Evolutionary conservation across 2,329 filamentous ascomycete genomes (phyloP), one percentile per base, ranked within the genome.

Genomic region (Penicillium palitans): DNA sequence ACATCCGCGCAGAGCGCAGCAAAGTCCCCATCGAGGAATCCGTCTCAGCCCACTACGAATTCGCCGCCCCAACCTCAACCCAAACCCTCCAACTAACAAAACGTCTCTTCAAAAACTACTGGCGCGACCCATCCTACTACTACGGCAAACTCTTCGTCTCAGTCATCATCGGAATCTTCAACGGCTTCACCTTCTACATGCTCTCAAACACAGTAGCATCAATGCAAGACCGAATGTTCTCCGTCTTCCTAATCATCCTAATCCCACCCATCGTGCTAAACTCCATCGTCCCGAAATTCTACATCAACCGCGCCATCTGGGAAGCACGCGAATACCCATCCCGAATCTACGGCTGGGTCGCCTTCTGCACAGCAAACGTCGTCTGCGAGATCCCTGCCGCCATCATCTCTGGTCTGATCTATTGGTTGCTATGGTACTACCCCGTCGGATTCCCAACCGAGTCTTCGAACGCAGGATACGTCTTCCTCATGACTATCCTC

Each of bases 211-310:
- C 80, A 0, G 79, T 89, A 48, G 81, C 83, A 15, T 88, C 89
- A 66, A 86, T 92, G 81, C 88, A 92, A 70, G 86, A 90, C 74
- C 84, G 89, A 66, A 87, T 92, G 83, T 93, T 93, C 79, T 89
- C 88, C 0, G 75, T 78, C 52, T 90, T 90, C 74, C 66, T 90
- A 24, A 83, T 87, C 60, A 81, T 88, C 51, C 74, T 88, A 9
- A 79, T 91, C 52, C 87, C 89, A 0, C 87, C 89, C 0, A 87
- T 88, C 25, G 80, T 92, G 51, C 83, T 93, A 69, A 92, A 92
- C 72, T 83, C 80, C 13, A 83, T 91, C 2, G 83, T 92, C 1
- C 87, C 90, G n/a, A 91, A 90, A 65, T 93, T 92, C 80, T 90
- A 87, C 73, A 79, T 82, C 65, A 90, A 90, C 72, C 84, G 89